Evolutionary conservation across 768 basidiomycete species (phyloP).

Genomic region (Lactifluus hygrophoroides): DNA sequence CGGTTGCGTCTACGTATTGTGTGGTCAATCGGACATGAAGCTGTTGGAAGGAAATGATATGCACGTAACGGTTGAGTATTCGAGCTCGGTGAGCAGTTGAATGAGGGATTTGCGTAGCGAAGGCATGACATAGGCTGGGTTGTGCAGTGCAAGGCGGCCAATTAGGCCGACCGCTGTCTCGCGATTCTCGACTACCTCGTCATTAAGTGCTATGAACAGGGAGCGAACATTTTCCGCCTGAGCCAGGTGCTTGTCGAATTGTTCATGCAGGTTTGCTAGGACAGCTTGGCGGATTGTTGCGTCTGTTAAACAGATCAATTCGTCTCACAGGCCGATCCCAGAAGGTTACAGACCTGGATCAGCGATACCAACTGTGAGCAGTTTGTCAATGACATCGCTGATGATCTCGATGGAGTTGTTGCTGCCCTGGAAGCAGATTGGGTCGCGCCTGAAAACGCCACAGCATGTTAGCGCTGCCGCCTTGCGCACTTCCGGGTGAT

Average conservation of each 20-base stretch:
- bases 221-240: constrained; percentile 98
- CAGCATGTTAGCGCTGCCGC: constrained; percentile 92
- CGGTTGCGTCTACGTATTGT: constrained; percentile 54
- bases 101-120: constrained; percentile 91
- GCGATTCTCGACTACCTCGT: constrained; percentile 91
- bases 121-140: constrained; percentile 98
- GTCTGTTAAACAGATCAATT: constrained; percentile 1
- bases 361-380: constrained; percentile 89
- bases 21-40: constrained; percentile 4
- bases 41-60: constrained; percentile 28
- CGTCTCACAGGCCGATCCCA: not conserved
- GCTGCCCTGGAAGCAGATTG: constrained; percentile 92
- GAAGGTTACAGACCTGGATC: constrained; percentile 66
- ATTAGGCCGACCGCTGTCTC: constrained; percentile 86
- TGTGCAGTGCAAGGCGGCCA: constrained; percentile 87
- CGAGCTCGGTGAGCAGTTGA: constrained; percentile 91
- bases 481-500: constrained; percentile 76
- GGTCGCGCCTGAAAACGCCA: constrained; percentile 84
- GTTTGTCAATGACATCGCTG: constrained; percentile 94
- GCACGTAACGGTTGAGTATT: constrained; percentile 85
- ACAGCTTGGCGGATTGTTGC: constrained; percentile 78
- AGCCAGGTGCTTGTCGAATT: constrained; percentile 94
- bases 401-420: constrained; percentile 95
- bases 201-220: constrained; percentile 93
- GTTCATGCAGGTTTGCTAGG: constrained; percentile 76